These are phyloP conservation scores for Brassica carinata DNA, from an alignment of 345 rosid species.

Conservation along the genomic window DNA sequence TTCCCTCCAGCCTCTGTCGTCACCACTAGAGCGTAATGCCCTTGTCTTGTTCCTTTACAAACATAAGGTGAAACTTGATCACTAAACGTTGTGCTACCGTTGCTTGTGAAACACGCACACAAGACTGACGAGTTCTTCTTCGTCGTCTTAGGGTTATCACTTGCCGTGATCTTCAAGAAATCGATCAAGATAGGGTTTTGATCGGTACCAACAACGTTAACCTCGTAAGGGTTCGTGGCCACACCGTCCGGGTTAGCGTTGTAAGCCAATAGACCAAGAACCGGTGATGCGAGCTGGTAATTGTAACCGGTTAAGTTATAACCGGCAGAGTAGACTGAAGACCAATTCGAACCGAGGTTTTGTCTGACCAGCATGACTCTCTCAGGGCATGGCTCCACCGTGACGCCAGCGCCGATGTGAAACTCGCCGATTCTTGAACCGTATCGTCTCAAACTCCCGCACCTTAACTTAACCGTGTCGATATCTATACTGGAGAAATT, in stretches of 20 bases:
- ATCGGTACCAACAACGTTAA: slow-evolving; percentile 17
- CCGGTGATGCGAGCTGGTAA: slow-evolving; percentile 40
- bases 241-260: slow-evolving; percentile 46
- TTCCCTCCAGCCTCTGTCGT: neutral
- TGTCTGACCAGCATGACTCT: slow-evolving; percentile 42
- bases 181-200: slow-evolving; percentile 34
- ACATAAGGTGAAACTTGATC: slow-evolving; percentile 41
- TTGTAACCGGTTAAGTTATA: slow-evolving; percentile 22
- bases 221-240: slow-evolving; percentile 32
- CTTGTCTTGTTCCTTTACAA: slow-evolving; percentile 39
- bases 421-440: slow-evolving; percentile 39
- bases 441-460: slow-evolving; percentile 42
- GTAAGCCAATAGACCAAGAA: slow-evolving; percentile 40
- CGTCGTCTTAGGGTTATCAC: neutral
- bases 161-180: slow-evolving; percentile 34
- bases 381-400: slow-evolving; percentile 36
- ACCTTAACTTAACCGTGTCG: slow-evolving; percentile 38
- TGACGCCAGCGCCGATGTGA: slow-evolving; percentile 34
- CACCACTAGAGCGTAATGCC: slow-evolving; percentile 39
- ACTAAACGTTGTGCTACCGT: slow-evolving; percentile 30
- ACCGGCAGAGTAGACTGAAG: slow-evolving; percentile 32
- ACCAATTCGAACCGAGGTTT: slow-evolving; percentile 42
- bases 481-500: slow-evolving; percentile 75
- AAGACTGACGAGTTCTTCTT: slow-evolving; percentile 25
- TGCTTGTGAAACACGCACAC: slow-evolving; percentile 41